Evolutionary conservation across 1,139 yeast species (phyloP).

Genomic region (Suhomyces panamericanus): DNA sequence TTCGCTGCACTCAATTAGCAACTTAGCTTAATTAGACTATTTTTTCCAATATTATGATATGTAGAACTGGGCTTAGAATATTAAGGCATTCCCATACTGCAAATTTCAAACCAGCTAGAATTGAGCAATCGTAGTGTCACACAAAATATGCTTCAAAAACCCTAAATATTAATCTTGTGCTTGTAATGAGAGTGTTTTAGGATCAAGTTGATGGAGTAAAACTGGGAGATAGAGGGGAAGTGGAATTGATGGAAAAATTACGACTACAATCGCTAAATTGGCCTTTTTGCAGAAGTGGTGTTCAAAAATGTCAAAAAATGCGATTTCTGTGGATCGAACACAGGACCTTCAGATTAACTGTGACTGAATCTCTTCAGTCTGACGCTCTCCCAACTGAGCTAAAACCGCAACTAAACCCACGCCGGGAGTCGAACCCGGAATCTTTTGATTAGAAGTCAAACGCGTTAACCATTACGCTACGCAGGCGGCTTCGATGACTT

Average conservation of each 20-base stretch:
- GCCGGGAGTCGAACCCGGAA: slow-evolving; percentile 21
- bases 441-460: slow-evolving; percentile 21
- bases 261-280: too few relatives aligned
- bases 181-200: too few relatives aligned
- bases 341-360: slow-evolving; percentile 55
- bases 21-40: background rate
- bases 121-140: too few relatives aligned
- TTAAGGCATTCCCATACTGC: too few relatives aligned
- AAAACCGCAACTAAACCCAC: slow-evolving; percentile 35
- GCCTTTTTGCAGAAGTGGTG: too few relatives aligned
- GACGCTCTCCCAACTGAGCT: slow-evolving; percentile 92
- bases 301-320: slow-evolving; percentile 10
- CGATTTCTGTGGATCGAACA: slow-evolving; percentile 51
- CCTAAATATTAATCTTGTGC: too few relatives aligned
- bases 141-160: too few relatives aligned
- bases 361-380: slow-evolving; percentile 63
- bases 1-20: background rate
- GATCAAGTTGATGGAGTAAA: too few relatives aligned
- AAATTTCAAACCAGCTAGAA: too few relatives aligned
- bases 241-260: too few relatives aligned
- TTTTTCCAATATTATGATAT: background rate
- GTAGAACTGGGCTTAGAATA: background rate
- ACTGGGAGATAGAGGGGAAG: too few relatives aligned
- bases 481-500: slow-evolving; percentile 12
- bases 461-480: slow-evolving; percentile 22